Percentiles rank a stretch among this genome's conserved stretches.
Evolutionary conservation across 1,284 basidiomycete genomes (phyloP).

Genomic region (Amylostereum areolatum): DNA sequence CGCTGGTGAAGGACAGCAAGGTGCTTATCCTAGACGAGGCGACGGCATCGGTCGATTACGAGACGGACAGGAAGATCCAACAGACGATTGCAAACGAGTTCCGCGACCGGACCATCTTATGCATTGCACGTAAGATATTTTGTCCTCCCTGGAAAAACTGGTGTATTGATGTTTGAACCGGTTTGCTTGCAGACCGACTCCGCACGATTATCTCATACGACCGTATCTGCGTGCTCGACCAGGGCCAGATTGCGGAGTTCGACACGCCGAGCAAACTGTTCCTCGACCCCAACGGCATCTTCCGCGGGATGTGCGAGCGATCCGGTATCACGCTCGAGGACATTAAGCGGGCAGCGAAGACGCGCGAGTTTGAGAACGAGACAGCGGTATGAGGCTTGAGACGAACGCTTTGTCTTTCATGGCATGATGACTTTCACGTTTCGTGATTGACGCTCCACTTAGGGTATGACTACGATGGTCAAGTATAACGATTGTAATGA

Average conservation of each 20-base stretch:
- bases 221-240: constrained; percentile 66
- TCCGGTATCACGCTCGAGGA: constrained; percentile 52
- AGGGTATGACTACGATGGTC: too few relatives aligned
- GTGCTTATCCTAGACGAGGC: constrained; percentile 80
- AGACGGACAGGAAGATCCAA: constrained; percentile 83
- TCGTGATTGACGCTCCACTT: too few relatives aligned
- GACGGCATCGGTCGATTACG: constrained; percentile 76
- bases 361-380: constrained; percentile 5
- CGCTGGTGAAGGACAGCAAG: constrained; percentile 72
- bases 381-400: too few relatives aligned
- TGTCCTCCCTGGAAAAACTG: background rate
- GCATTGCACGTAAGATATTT: constrained; percentile 61
- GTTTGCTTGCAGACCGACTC: constrained; percentile 44
- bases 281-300: constrained; percentile 45
- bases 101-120: constrained; percentile 71
- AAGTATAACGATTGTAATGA: too few relatives aligned
- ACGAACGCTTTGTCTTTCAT: too few relatives aligned
- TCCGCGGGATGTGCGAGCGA: constrained; percentile 62
- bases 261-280: constrained; percentile 63
- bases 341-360: constrained; percentile 26
- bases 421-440: too few relatives aligned
- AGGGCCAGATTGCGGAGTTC: constrained; percentile 69
- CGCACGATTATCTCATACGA: constrained; percentile 81
- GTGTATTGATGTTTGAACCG: background rate
- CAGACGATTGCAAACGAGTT: constrained; percentile 84